phyloP scores from a whole-genome alignment of 495 filamentous ascomycete species.

The Neurospora cerealis region DNA sequence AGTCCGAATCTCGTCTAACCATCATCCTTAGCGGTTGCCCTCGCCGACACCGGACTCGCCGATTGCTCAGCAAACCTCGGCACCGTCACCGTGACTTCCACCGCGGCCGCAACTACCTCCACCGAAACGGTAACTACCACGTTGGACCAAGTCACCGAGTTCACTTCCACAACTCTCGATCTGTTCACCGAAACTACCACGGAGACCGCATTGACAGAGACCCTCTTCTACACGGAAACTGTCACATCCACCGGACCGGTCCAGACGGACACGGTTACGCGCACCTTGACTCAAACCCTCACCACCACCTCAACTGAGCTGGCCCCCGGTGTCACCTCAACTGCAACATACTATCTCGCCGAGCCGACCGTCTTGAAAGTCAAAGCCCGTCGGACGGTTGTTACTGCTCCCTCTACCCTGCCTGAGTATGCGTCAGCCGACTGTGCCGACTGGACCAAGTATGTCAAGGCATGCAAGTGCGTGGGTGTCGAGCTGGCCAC shows the following conservation, averaged over 20 bases:
- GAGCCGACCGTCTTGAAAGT: neutral
- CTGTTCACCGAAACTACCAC: neutral
- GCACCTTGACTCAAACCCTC: neutral
- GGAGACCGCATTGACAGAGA: neutral
- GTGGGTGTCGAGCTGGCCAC: neutral
- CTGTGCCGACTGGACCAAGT: neutral
- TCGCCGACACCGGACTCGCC: neutral
- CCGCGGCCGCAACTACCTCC: neutral
- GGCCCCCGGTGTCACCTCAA: neutral
- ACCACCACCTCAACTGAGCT: neutral
- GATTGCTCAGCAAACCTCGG: neutral
- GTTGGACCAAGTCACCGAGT: neutral
- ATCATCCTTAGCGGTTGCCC: neutral
- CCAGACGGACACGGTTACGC: neutral
- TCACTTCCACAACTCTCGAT: neutral
- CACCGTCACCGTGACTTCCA: neutral
- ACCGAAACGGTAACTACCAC: neutral
- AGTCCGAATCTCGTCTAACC: neutral
- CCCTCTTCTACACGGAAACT: neutral
- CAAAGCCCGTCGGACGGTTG: neutral
- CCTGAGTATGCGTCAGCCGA: neutral
- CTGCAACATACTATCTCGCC: neutral
- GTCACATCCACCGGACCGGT: neutral
- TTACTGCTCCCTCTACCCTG: neutral
- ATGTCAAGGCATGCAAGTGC: neutral